Percentiles rank a stretch among this genome's conserved stretches.
Evolutionary conservation across 2,329 filamentous ascomycete genomes (phyloP).

Genomic region (Parascedosporium putredinis): DNA sequence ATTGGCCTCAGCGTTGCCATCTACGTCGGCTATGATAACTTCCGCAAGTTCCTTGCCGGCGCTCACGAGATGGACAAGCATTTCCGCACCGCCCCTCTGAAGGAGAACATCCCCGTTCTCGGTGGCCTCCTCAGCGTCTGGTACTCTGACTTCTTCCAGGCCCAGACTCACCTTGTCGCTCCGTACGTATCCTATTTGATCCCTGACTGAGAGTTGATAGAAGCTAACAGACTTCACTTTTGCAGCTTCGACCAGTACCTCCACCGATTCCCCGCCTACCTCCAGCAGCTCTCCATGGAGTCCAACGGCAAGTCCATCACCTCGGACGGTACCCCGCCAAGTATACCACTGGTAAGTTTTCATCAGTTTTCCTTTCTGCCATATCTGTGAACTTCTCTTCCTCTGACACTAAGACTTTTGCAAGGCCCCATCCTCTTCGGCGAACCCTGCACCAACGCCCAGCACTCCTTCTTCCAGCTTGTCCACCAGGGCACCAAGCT

Average conservation of each 20-base stretch:
- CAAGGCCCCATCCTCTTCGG: constrained; percentile 80
- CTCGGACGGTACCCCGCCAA: constrained; percentile 80
- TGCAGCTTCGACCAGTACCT: constrained; percentile 92
- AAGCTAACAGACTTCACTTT: no score
- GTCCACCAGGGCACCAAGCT: constrained; percentile 98
- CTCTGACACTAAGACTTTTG: constrained; percentile 10
- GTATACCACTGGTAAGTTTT: constrained; percentile 68
- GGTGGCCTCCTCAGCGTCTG: constrained; percentile 91
- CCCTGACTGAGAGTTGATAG: no score
- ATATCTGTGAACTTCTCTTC: neutral
- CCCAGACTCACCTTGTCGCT: constrained; percentile 93
- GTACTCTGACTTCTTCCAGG: constrained; percentile 98
- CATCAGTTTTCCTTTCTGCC: no score
- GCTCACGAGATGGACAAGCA: constrained; percentile 98
- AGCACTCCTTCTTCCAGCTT: constrained; percentile 99
- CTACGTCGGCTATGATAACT: constrained; percentile 96
- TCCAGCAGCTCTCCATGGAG: constrained; percentile 99
- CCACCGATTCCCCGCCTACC: constrained; percentile 96
- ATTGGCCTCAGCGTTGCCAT: constrained; percentile 91
- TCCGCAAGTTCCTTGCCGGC: constrained; percentile 88
- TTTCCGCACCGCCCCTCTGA: constrained; percentile 81
- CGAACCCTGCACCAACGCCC: constrained; percentile 96
- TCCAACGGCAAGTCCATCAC: constrained; percentile 98
- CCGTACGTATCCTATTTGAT: constrained; percentile 72
- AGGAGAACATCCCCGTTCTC: constrained; percentile 89